Conservation (phyloP, 257 asterid species). For the Solanum ossicruentum region DNA sequence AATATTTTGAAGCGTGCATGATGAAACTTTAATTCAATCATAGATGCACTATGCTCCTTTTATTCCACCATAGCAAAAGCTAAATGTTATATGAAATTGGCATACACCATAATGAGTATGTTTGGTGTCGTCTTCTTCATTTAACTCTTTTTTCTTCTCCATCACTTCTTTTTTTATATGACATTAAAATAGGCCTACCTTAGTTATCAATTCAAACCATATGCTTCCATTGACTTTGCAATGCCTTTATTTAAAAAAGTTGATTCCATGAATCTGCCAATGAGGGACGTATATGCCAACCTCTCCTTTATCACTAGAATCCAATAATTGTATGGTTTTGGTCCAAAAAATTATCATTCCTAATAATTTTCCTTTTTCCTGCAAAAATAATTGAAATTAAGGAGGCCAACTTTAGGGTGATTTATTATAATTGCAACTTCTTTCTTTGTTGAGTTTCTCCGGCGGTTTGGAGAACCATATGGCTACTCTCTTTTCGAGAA, state of each 20-base stretch:
- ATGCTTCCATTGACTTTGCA: conserved; percentile 16
- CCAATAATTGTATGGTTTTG: not conserved
- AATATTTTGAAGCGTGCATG: not conserved
- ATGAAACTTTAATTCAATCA: not conserved
- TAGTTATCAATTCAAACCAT: conserved; percentile 6
- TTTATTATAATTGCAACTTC: not conserved
- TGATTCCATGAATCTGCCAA: not conserved
- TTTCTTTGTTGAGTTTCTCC: not conserved
- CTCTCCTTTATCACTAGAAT: not conserved
- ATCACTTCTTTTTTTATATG: not conserved
- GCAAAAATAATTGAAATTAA: not conserved
- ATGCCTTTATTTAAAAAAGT: not conserved
- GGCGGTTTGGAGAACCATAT: not conserved
- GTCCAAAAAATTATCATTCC: not conserved
- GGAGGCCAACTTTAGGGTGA: not conserved
- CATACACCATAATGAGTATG: not conserved
- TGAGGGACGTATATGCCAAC: not conserved
- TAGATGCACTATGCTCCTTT: not conserved
- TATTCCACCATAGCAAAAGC: not conserved
- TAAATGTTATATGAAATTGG: not conserved
- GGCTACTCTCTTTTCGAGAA: too few relatives aligned
- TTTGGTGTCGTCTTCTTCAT: not conserved
- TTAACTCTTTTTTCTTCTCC: not conserved
- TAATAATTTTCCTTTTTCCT: not conserved
- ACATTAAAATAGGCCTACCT: not conserved